Evolutionary conservation across 2,329 filamentous ascomycete species (phyloP).

Genomic region (Cadophora malorum): DNA sequence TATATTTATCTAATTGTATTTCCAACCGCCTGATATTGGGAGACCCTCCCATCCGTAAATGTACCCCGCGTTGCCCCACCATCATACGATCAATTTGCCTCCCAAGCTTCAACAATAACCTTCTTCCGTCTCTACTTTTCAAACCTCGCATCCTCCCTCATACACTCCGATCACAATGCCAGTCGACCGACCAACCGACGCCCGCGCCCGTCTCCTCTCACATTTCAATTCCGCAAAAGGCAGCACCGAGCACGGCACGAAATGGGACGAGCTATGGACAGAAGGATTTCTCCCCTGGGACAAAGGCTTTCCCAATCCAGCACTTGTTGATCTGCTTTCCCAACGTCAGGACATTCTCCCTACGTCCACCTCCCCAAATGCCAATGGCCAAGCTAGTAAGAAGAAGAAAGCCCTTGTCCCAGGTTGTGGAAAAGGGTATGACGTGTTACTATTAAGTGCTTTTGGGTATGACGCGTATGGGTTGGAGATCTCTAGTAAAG

Average conservation of each 20-base stretch:
- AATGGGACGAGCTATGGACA: slow-evolving; percentile 58
- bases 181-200: slow-evolving; percentile 35
- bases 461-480: slow-evolving; percentile 81
- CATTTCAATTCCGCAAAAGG: slow-evolving; percentile 38
- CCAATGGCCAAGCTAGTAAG: slow-evolving; percentile 44
- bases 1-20: neutral
- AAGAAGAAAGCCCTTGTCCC: slow-evolving; percentile 72
- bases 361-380: slow-evolving; percentile 39
- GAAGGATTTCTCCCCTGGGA: slow-evolving; percentile 60
- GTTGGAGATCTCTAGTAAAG: slow-evolving; percentile 58
- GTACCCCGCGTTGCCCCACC: slow-evolving; percentile 13
- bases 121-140: neutral
- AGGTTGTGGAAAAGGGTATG: slow-evolving; percentile 83
- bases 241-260: slow-evolving; percentile 34
- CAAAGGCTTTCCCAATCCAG: slow-evolving; percentile 58
- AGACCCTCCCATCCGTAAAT: neutral
- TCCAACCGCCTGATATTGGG: neutral
- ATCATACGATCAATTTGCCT: neutral
- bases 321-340: slow-evolving; percentile 59
- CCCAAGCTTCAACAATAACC: neutral
- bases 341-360: slow-evolving; percentile 53
- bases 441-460: slow-evolving; percentile 75
- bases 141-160: neutral
- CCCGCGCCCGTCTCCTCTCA: slow-evolving; percentile 36
- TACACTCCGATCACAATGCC: slow-evolving; percentile 33